These are phyloP conservation scores for Schoenoplectus triqueter DNA, from an alignment of 202 grass and related monocot genomes.

Conservation along the genomic window DNA sequence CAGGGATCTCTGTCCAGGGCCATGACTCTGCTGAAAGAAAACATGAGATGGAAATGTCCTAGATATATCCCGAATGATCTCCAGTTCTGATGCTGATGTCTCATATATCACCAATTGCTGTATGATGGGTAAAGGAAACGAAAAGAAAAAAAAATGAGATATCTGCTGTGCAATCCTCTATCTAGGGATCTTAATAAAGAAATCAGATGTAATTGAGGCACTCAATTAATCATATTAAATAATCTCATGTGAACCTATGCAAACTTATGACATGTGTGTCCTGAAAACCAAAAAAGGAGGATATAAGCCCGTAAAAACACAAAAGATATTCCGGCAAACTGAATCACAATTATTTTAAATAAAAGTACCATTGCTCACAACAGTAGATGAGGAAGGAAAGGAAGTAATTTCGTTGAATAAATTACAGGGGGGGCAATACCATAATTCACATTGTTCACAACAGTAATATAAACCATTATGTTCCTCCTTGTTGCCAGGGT, in stretches of 20 bases:
- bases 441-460: not conserved
- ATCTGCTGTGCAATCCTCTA: not conserved
- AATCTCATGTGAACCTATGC: not conserved
- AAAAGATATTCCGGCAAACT: not conserved
- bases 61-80: constrained; percentile 98
- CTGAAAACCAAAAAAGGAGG: not conserved
- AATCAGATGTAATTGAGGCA: not conserved
- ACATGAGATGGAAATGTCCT: constrained; percentile 97
- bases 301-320: not conserved
- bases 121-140: not conserved
- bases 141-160: not conserved
- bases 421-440: too few species aligned
- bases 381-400: constrained; percentile 1
- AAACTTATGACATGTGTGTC: constrained; percentile 1
- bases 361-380: too few species aligned
- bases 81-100: constrained; percentile 90
- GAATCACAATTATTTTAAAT: not conserved
- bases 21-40: constrained; percentile 98
- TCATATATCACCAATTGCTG: constrained; percentile 97
- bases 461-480: not conserved
- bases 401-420: not conserved
- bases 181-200: constrained; percentile 9
- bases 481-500: not conserved
- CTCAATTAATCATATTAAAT: constrained; percentile 5
- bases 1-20: constrained; percentile 85